Percentiles rank a stretch among this genome's conserved stretches.
phyloP scores from a whole-genome alignment of 2,329 filamentous ascomycete species.

The Pleoardoris graminearum region DNA sequence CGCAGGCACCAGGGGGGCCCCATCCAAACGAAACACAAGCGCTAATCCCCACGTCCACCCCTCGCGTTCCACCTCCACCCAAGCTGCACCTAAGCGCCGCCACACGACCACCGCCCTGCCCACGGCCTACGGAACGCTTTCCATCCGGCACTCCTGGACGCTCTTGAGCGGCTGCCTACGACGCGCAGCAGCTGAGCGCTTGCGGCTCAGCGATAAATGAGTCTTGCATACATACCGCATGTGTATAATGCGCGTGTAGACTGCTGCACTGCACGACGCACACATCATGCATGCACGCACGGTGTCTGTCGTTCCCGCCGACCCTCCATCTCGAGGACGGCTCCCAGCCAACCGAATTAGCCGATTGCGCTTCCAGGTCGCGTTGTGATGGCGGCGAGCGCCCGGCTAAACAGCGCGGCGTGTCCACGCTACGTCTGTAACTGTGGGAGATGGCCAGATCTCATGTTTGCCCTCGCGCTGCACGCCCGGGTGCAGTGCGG shows the following conservation, averaged over 20 bases:
- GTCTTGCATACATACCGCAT: no score
- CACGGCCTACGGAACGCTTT: background rate
- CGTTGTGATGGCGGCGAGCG: slow-evolving; percentile 21
- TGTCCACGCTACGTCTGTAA: no score
- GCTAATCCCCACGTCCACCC: slow-evolving; percentile 14
- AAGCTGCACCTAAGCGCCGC: slow-evolving; percentile 1
- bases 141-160: background rate
- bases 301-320: slow-evolving; percentile 28
- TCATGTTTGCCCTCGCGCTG: no score
- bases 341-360: slow-evolving; percentile 32
- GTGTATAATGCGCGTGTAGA: no score
- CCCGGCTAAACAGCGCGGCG: background rate
- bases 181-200: background rate
- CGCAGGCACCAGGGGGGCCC: slow-evolving; percentile 22
- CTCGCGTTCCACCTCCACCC: slow-evolving; percentile 18
- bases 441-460: no score
- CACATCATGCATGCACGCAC: slow-evolving; percentile 20
- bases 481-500: no score
- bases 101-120: background rate
- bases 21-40: slow-evolving; percentile 7
- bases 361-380: slow-evolving; percentile 15
- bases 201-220: slow-evolving; percentile 4
- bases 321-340: slow-evolving; percentile 22
- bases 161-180: background rate
- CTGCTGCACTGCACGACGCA: background rate